Conservation (phyloP, 2,329 filamentous ascomycete species). For the Gaeumannomyces tritici region DNA sequence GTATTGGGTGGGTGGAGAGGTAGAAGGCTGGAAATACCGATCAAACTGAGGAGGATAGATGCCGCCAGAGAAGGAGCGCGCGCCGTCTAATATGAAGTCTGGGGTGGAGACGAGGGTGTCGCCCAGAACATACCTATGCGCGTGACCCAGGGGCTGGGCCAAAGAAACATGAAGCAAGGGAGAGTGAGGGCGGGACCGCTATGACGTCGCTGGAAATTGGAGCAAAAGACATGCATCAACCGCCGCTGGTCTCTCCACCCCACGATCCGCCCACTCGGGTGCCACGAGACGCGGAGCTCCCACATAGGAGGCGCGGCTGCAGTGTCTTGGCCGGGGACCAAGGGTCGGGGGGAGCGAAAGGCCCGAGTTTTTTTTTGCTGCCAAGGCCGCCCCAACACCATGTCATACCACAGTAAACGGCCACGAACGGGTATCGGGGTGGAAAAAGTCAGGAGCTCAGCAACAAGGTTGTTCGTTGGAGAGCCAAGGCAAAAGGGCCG, state of each 20-base stretch:
- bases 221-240: neutral
- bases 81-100: neutral
- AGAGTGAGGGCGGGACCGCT: neutral
- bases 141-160: neutral
- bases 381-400: neutral
- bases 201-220: neutral
- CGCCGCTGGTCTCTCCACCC: neutral
- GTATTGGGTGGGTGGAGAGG: neutral
- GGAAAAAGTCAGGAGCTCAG: neutral
- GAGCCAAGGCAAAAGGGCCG: neutral
- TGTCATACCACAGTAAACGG: too few relatives aligned
- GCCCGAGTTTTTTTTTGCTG: neutral
- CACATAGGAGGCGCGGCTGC: too few relatives aligned
- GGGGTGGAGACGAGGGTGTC: neutral
- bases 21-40: neutral
- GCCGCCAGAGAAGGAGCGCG: neutral
- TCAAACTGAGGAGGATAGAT: neutral
- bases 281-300: neutral
- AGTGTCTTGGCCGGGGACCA: neutral
- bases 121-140: too few relatives aligned
- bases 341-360: neutral
- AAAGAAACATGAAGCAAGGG: neutral
- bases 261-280: neutral
- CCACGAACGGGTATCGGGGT: too few relatives aligned
- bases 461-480: neutral